Evolutionary conservation across 140 eudicot species (phyloP).

Genomic region (Bidens hawaiensis): DNA sequence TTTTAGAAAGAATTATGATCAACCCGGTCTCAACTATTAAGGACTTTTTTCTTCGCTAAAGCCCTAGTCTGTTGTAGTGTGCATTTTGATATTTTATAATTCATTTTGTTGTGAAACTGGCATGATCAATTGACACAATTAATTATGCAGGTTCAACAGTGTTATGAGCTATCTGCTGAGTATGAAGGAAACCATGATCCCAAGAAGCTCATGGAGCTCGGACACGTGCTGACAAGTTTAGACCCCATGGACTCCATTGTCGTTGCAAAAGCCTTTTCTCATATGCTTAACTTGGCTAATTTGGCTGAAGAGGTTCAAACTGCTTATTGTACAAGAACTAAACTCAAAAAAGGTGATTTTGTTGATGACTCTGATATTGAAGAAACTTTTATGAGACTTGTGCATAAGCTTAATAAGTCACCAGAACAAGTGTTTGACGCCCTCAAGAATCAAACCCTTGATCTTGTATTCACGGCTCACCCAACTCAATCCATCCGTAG

Average conservation of each 20-base stretch:
- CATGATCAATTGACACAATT: too few relatives aligned
- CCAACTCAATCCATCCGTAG: conserved; percentile 96
- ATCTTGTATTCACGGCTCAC: conserved; percentile 92
- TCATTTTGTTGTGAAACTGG: not conserved
- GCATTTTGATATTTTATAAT: not conserved
- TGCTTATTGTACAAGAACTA: conserved; percentile 73
- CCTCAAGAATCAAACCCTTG: conserved; percentile 94
- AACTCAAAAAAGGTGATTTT: conserved; percentile 79
- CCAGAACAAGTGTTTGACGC: conserved; percentile 98
- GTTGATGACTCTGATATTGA: conserved; percentile 92
- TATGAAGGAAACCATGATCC: conserved; percentile 82
- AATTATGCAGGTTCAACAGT: conserved; percentile 75
- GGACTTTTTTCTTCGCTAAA: too few relatives aligned
- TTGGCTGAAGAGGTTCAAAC: conserved; percentile 98
- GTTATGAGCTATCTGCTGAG: conserved; percentile 92
- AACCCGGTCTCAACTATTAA: too few relatives aligned
- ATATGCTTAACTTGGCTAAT: conserved; percentile 98
- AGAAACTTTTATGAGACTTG: conserved; percentile 87
- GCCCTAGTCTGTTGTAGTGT: too few relatives aligned
- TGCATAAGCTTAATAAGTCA: conserved; percentile 67
- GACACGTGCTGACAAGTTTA: conserved; percentile 74
- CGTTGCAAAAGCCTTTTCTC: conserved; percentile 81
- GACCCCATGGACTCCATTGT: conserved; percentile 96
- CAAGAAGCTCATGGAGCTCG: conserved; percentile 83
- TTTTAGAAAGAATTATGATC: too few relatives aligned